These are phyloP conservation scores for Coemansia sp. DNA, from an alignment of 192 early-diverging fungal species.

Conservation along the genomic window DNA sequence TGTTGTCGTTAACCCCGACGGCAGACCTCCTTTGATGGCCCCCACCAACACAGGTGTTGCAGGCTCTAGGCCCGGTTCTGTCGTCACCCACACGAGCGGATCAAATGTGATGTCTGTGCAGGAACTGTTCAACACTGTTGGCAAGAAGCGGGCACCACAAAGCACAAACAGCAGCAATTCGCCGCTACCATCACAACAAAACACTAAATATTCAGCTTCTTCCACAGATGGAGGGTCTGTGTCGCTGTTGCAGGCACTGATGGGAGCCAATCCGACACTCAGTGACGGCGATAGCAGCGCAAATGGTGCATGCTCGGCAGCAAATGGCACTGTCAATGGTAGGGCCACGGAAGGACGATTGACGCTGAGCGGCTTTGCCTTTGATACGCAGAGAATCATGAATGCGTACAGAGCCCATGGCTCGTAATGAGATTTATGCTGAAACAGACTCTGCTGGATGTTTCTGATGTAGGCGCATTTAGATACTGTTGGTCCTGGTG, in stretches of 20 bases:
- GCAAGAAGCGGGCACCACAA: conserved; percentile 18
- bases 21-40: conserved; percentile 4
- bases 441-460: too few species aligned
- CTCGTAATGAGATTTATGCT: too few species aligned
- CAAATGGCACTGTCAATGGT: not conserved
- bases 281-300: conserved; percentile 7
- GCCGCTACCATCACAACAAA: not conserved
- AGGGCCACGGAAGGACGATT: conserved; percentile 3
- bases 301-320: not conserved
- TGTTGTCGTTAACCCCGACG: conserved; percentile 21
- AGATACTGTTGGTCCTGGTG: too few species aligned
- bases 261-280: conserved; percentile 16
- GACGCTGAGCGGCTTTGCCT: conserved; percentile 26
- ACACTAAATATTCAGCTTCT: not conserved
- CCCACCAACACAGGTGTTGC: not conserved
- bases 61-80: not conserved
- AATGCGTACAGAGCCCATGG: conserved; percentile 17
- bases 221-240: conserved; percentile 16
- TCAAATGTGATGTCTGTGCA: conserved; percentile 39
- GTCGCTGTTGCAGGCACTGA: conserved; percentile 55
- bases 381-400: conserved; percentile 42
- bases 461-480: too few species aligned
- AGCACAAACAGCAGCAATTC: not conserved
- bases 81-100: not conserved
- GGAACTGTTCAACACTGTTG: conserved; percentile 40